Evolutionary conservation across 768 basidiomycete genomes (phyloP).

Genomic region (Boletus sp.): DNA sequence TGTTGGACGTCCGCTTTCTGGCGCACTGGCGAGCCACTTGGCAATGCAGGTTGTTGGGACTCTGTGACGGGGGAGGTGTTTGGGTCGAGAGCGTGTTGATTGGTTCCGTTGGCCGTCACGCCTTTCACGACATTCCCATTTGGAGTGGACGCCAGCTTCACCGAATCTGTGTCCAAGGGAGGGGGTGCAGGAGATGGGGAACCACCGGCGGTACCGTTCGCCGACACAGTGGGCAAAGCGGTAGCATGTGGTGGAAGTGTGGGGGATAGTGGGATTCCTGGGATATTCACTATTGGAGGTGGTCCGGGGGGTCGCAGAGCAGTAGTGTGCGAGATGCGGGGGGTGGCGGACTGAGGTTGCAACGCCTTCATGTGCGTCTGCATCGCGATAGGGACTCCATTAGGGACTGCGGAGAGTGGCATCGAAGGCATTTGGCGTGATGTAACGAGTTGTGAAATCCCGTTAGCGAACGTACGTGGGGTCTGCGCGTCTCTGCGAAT

Average conservation of each 20-base stretch:
- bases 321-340: slow-evolving; percentile 54
- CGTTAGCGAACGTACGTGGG: slow-evolving; percentile 22
- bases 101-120: slow-evolving; percentile 25
- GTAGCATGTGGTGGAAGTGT: slow-evolving; percentile 36
- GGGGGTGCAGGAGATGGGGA: slow-evolving; percentile 33
- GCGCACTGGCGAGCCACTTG: slow-evolving; percentile 38
- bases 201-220: slow-evolving; percentile 35
- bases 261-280: slow-evolving; percentile 27
- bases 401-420: slow-evolving; percentile 29
- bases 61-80: slow-evolving; percentile 14
- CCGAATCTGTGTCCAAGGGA: slow-evolving; percentile 44
- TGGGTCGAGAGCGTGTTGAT: slow-evolving; percentile 23
- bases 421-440: slow-evolving; percentile 21
- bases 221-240: slow-evolving; percentile 18
- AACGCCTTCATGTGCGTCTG: slow-evolving; percentile 61
- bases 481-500: slow-evolving; percentile 26
- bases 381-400: slow-evolving; percentile 56
- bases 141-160: slow-evolving; percentile 15
- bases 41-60: slow-evolving; percentile 21
- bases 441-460: slow-evolving; percentile 23
- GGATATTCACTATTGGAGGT: slow-evolving; percentile 35
- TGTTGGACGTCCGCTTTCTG: slow-evolving; percentile 50
- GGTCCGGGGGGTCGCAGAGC: slow-evolving; percentile 32
- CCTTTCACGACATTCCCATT: slow-evolving; percentile 28
- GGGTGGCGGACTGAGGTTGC: slow-evolving; percentile 46